A percentile compares a stretch with the other conserved stretches of the same genome.
Conservation (phyloP, 106 monocot genomes). For the Dioscorea alata region DNA sequence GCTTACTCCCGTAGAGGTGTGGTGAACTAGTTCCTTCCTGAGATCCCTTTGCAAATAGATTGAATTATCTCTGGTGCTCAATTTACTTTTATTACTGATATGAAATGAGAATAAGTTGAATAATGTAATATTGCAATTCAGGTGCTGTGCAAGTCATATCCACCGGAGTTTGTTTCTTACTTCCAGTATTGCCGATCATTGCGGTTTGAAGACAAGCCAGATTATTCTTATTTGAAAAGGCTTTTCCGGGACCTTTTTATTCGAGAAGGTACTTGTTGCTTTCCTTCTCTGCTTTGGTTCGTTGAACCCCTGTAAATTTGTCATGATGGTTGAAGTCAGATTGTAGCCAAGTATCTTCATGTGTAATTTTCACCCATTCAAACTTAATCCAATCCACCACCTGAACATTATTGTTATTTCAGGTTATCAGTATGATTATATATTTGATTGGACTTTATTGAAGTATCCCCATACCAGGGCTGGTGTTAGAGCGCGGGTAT, state of each 20-base stretch:
- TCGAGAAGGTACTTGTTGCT: constrained; percentile 42
- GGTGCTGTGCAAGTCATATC: constrained; percentile 29
- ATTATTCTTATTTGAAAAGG: constrained; percentile 47
- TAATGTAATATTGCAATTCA: background rate
- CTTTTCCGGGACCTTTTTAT: constrained; percentile 33
- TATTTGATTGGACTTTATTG: background rate
- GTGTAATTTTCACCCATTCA: too few species aligned
- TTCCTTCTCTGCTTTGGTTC: too few species aligned
- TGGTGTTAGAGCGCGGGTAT: background rate
- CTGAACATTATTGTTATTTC: background rate
- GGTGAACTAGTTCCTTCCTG: background rate
- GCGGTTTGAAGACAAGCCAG: constrained; percentile 75
- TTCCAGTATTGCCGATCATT: constrained; percentile 75
- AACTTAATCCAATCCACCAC: too few species aligned
- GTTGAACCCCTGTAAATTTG: too few species aligned
- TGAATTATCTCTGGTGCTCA: too few species aligned
- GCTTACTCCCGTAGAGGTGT: constrained; percentile 86
- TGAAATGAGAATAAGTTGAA: too few species aligned
- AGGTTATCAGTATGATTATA: constrained; percentile 1
- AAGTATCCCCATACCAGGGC: background rate
- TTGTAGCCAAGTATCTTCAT: too few species aligned
- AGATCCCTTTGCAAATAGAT: background rate
- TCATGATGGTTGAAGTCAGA: too few species aligned
- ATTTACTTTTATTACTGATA: too few species aligned
- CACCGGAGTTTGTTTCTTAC: constrained; percentile 62